Conservation (phyloP, 176 grass and related monocot genomes). For the Poa pratensis region DNA sequence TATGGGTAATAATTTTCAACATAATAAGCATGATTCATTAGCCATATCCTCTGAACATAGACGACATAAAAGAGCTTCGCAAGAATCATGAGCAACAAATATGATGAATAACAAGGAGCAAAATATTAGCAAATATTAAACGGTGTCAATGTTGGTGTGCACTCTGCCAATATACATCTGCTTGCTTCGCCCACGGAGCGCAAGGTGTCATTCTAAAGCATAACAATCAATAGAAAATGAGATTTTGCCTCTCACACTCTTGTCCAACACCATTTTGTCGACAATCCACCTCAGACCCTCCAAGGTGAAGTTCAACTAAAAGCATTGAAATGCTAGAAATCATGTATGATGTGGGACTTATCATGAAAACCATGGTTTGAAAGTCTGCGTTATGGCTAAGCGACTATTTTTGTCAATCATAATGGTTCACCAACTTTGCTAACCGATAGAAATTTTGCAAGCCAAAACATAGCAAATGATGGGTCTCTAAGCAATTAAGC, state of each 20-base stretch:
- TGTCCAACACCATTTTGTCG: neutral
- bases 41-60: neutral
- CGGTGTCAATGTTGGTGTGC: too few relatives aligned
- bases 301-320: slow-evolving; percentile 16
- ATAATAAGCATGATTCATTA: neutral
- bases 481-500: neutral
- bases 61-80: neutral
- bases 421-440: neutral
- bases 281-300: slow-evolving; percentile 17
- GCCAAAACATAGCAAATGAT: slow-evolving; percentile 5
- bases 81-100: neutral
- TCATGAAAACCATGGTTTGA: neutral
- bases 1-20: neutral
- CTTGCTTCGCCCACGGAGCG: neutral
- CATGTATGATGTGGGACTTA: neutral
- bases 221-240: neutral
- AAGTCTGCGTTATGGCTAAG: neutral
- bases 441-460: neutral
- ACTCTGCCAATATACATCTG: neutral
- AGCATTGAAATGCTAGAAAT: slow-evolving; percentile 5
- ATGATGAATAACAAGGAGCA: neutral
- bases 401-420: neutral
- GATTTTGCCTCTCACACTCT: neutral
- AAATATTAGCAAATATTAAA: neutral
- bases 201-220: slow-evolving; percentile 6